Base-by-base conservation (phyloP, 495 filamentous ascomycete species). In the Chlorociboria aeruginascens region DNA sequence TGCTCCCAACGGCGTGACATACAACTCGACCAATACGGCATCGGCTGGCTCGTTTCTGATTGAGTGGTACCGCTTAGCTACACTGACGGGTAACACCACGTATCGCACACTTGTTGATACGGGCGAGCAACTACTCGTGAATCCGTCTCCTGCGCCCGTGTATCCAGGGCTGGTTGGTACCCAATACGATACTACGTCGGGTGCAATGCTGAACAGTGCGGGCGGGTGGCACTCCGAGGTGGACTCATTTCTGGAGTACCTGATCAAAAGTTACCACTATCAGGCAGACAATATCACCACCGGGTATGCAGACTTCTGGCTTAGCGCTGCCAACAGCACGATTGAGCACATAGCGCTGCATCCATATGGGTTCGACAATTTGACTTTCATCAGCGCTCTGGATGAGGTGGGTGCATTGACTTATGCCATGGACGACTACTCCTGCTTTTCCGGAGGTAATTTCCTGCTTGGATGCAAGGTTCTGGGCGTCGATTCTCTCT, bases 31-130 rank as follows among this genome's bases (percentile, higher is more conserved):
- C 6, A 42, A 49, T 28, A 49, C 46, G 20, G 46, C 46, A 8
- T 31, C 31, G 33, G 20, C 17, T 14, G 83, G 83, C n/a, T 81
- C 83, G 3, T 58, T 88, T 36, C 77, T 87, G 0, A 71, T 93
- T 1, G 86, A 93, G 64, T 93, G 86, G 86, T 84, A 79, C 6
- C 83, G 74, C 8, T 68, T 93, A 6, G 80, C 82, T 28, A 86
- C 90, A 58, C 63, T 92, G 39, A 83, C 81, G 0, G 77, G 78
- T 3, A 68, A 88, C 50, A 30, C 47, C 1, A 67, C 69, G 47
- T 93, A 90, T 54, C 83, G 71, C 0, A 45, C 68, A 0, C 66
- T 93, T 8, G 72, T 75, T 17, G 78, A 84, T 47, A 73, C 66
- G 40, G 85, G 72, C 8, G 75, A 92, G 62, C 70, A 69, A 0